Base-by-base conservation (phyloP, 441 rosid species). In the Viola pubescens region DNA sequence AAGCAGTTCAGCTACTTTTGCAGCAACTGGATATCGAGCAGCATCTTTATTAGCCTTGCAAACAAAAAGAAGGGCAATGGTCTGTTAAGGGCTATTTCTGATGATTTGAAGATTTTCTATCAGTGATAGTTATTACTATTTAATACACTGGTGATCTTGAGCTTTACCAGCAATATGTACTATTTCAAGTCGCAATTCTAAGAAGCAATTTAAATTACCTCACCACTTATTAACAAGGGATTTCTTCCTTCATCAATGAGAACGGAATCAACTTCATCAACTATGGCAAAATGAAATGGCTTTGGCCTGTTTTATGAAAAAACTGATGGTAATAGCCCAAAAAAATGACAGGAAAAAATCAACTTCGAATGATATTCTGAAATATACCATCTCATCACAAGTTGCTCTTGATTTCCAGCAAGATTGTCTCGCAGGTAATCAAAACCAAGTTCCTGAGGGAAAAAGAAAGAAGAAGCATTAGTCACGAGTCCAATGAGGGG, bases 201-300 rank as follows among this genome's bases (percentile, higher is more conserved):
- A 55, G 63, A 16, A 40, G 26, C 63, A 52, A 70, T 19, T 51
- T 59, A 60, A 66, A 72, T 79, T 84, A 91, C 98, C 97, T 91
- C 94, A 43, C 97, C 97, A 72, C 98, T 91, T 61, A 91, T 91
- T 68, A 91, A 82, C 79, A 91, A 67, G 54, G 98, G 98, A 78
- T 87, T 91, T 77, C 98, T 77, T 75, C 98, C 98, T 76, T 91
- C 98, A 75, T 91, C 98, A 57, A 91, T 87, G 64, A 91, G 98
- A 67, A 91, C 98, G 7, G 98, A 91, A 71, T 91, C 98, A 67
- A 91, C 95, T 82, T 91, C 98, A 66, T 91, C 98, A 70, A 91
- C 98, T 70, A 91, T 89, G 16, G 98, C 83, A 77, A 91, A 91
- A 72, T 84, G 91, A 78, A 91, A 91, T 62, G 98, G 98, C 77